A percentile compares a stretch with the other conserved stretches of the same genome.
phyloP scores from a whole-genome alignment of 495 filamentous ascomycete genomes.

The Viridothelium virens region DNA sequence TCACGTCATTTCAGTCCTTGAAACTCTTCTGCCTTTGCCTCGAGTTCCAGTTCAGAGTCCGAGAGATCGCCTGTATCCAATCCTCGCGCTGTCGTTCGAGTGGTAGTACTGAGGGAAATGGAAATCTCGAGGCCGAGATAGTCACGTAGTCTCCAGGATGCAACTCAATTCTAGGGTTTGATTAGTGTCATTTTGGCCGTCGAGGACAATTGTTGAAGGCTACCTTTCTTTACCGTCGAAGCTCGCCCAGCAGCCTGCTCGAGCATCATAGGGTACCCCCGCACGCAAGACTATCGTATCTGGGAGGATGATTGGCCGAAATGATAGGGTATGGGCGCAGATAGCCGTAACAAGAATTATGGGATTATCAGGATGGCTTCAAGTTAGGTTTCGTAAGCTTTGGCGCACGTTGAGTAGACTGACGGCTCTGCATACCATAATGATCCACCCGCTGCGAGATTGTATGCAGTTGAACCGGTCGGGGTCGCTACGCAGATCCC shows the following conservation, averaged over 20 bases:
- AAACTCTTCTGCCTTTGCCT: slow-evolving; percentile 62
- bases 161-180: slow-evolving; percentile 57
- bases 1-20: slow-evolving; percentile 20
- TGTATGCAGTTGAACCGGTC: slow-evolving; percentile 93
- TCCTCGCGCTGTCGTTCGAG: slow-evolving; percentile 69
- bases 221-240: slow-evolving; percentile 88
- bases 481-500: slow-evolving; percentile 87
- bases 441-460: slow-evolving; percentile 89
- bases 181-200: background rate
- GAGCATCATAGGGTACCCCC: slow-evolving; percentile 85
- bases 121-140: slow-evolving; percentile 83
- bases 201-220: slow-evolving; percentile 1
- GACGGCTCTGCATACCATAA: slow-evolving; percentile 46
- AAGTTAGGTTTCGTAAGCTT: background rate
- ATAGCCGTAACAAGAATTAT: slow-evolving; percentile 94
- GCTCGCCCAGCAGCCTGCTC: slow-evolving; percentile 87
- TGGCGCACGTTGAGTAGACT: background rate
- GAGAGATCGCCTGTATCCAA: slow-evolving; percentile 86
- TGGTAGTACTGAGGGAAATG: slow-evolving; percentile 82
- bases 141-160: slow-evolving; percentile 90
- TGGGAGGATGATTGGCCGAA: slow-evolving; percentile 89
- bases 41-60: slow-evolving; percentile 91
- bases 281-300: slow-evolving; percentile 89
- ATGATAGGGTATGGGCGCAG: slow-evolving; percentile 91
- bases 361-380: slow-evolving; percentile 80